Conservation (phyloP, 441 rosid genomes). For the Erodium moschatum region DNA sequence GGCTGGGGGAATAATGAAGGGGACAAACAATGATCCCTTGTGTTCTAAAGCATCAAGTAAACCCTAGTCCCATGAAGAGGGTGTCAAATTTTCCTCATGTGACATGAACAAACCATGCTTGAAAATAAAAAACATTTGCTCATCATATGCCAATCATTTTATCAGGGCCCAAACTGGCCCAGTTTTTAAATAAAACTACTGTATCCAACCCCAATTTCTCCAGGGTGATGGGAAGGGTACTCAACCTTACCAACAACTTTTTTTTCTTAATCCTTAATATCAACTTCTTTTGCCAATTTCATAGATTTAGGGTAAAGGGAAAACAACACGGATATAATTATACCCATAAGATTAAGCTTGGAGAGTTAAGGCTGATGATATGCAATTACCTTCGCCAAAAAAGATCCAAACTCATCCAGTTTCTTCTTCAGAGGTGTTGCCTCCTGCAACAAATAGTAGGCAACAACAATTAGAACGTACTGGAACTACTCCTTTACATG, state of each 20-base stretch:
- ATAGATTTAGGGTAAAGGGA: neutral
- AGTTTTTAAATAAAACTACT: neutral
- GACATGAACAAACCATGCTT: neutral
- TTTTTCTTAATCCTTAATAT: neutral
- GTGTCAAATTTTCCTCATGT: neutral
- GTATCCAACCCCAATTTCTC: slow-evolving; percentile 9
- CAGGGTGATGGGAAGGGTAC: neutral
- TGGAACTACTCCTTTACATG: slow-evolving; percentile 6
- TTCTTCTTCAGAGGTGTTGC: slow-evolving; percentile 91
- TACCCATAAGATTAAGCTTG: neutral
- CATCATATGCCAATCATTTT: neutral
- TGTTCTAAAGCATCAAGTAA: slow-evolving; percentile 9
- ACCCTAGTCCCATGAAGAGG: slow-evolving; percentile 1
- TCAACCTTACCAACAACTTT: neutral
- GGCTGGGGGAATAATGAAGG: neutral
- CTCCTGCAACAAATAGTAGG: slow-evolving; percentile 52
- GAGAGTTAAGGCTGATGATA: neutral
- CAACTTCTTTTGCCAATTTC: neutral
- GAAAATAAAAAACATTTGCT: slow-evolving; percentile 8
- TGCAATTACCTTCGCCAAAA: slow-evolving; percentile 82
- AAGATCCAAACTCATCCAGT: slow-evolving; percentile 94
- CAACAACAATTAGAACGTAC: slow-evolving; percentile 11
- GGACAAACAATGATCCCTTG: neutral
- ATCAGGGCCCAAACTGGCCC: neutral
- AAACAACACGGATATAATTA: slow-evolving; percentile 4